Percentiles rank a stretch among this genome's conserved stretches.
These are phyloP conservation scores for Trichosporon ovoides DNA, from an alignment of 1,284 basidiomycete species.

Conservation along the genomic window DNA sequence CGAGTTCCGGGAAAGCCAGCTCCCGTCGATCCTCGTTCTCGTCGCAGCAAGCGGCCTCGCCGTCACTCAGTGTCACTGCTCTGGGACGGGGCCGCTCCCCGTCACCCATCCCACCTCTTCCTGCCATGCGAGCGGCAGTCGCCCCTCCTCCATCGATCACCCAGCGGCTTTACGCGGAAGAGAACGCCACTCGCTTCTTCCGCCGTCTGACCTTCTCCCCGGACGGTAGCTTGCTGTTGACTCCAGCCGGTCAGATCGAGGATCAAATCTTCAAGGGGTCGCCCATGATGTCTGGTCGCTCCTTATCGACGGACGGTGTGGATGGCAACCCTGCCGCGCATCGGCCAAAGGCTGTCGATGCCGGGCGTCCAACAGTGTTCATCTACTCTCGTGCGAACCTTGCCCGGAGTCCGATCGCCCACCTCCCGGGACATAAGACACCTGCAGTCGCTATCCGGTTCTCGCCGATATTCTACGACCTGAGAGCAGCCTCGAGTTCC, in stretches of 20 bases:
- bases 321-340: conserved; percentile 37
- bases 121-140: conserved; percentile 62
- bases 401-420: conserved; percentile 82
- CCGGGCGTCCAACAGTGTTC: conserved; percentile 71
- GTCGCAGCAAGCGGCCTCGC: conserved; percentile 48
- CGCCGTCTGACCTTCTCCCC: conserved; percentile 87
- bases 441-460: conserved; percentile 89
- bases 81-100: conserved; percentile 64
- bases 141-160: conserved; percentile 48
- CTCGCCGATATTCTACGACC: conserved; percentile 85
- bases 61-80: conserved; percentile 36
- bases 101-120: conserved; percentile 82
- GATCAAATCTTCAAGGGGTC: conserved; percentile 62
- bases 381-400: conserved; percentile 95
- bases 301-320: conserved; percentile 34
- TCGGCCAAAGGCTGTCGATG: conserved; percentile 30
- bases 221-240: conserved; percentile 86
- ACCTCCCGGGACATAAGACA: conserved; percentile 93
- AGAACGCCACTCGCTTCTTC: conserved; percentile 94
- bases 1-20: conserved; percentile 41
- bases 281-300: conserved; percentile 48
- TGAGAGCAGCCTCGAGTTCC: conserved; percentile 61
- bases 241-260: conserved; percentile 93
- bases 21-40: conserved; percentile 86
- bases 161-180: conserved; percentile 79